phyloP scores from a whole-genome alignment of 345 rosid genomes.

The Kandelia obovata region DNA sequence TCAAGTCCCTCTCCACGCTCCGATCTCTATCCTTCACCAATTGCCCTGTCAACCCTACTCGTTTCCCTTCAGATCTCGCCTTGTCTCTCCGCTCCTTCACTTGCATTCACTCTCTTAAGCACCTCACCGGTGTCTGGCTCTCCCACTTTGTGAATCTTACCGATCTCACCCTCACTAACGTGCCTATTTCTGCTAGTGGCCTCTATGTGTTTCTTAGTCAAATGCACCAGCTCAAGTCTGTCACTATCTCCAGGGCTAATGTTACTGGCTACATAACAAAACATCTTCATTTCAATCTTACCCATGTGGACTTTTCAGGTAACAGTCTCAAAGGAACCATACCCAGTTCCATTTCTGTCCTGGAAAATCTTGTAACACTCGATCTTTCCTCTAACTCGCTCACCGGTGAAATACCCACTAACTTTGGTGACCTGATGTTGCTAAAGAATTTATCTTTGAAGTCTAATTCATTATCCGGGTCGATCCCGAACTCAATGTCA shows the following conservation, averaged over 20 bases:
- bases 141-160: conserved; percentile 72
- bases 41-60: conserved; percentile 59
- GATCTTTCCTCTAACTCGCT: conserved; percentile 62
- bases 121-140: conserved; percentile 64
- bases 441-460: conserved; percentile 64
- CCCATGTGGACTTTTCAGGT: conserved; percentile 74
- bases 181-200: conserved; percentile 62
- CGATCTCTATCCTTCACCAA: conserved; percentile 59
- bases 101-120: conserved; percentile 57
- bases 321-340: conserved; percentile 66
- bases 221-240: conserved; percentile 50
- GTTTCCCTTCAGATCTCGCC: conserved; percentile 63
- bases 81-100: conserved; percentile 57
- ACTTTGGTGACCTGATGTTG: conserved; percentile 62
- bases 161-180: conserved; percentile 58
- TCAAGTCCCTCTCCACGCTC: conserved; percentile 70
- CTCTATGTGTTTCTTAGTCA: conserved; percentile 74
- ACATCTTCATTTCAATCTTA: conserved; percentile 47
- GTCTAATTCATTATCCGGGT: conserved; percentile 77
- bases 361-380: conserved; percentile 56
- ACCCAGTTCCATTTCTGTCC: conserved; percentile 62
- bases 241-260: conserved; percentile 64
- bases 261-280: conserved; percentile 61
- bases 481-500: conserved; percentile 74
- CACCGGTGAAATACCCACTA: conserved; percentile 60